phyloP scores from a whole-genome alignment of 768 basidiomycete genomes.

The Hypholoma fasciculare region DNA sequence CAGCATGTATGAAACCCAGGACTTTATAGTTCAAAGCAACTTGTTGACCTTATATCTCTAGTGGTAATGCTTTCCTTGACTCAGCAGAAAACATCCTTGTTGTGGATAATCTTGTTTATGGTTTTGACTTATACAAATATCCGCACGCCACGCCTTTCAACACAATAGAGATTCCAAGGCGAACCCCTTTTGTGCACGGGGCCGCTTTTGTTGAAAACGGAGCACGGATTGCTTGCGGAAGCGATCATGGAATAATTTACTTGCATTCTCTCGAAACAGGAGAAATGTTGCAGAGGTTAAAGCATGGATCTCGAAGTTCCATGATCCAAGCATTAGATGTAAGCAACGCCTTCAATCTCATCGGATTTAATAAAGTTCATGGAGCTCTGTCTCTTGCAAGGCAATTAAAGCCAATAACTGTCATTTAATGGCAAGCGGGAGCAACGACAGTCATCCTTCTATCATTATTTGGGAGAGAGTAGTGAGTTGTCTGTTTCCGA shows the following conservation, averaged over 20 bases:
- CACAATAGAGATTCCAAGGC: not conserved
- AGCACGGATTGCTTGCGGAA: conserved; percentile 8
- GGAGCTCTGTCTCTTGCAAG: not conserved
- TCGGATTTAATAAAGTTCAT: no score
- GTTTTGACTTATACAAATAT: conserved; percentile 11
- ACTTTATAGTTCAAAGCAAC: not conserved
- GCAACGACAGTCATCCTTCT: not conserved
- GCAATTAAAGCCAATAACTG: not conserved
- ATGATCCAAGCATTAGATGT: conserved; percentile 13
- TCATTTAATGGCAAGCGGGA: conserved; percentile 1
- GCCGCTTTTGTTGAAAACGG: conserved; percentile 7
- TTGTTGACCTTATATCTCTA: not conserved
- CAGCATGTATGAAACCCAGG: conserved; percentile 6
- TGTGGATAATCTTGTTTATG: conserved; percentile 13
- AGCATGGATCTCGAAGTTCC: not conserved
- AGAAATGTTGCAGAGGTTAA: conserved; percentile 4
- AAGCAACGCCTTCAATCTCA: not conserved
- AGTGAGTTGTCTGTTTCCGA: no score
- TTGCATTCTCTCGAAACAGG: conserved; percentile 1
- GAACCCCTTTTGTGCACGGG: conserved; percentile 2
- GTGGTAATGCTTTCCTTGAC: conserved; percentile 4
- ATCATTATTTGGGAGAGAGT: not conserved
- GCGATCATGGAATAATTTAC: conserved; percentile 12
- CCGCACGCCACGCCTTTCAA: not conserved
- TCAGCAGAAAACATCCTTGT: not conserved